Evolutionary conservation across 176 grass and related monocot species (phyloP).

Genomic region (Oryza brachyantha): DNA sequence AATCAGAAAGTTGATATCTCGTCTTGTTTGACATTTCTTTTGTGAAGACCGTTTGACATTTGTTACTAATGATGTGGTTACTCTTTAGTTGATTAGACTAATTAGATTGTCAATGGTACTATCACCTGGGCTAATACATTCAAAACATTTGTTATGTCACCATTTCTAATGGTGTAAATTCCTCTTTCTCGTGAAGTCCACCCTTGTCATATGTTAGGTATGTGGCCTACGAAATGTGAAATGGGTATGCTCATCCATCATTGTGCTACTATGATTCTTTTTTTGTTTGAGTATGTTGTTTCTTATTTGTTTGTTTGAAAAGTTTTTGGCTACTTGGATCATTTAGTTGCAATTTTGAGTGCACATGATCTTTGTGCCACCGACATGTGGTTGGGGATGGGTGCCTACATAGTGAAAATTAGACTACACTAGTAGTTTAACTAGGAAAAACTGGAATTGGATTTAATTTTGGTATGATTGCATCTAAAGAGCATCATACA

Average conservation of each 20-base stretch:
- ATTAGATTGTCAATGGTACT: not conserved
- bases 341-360: not conserved
- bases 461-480: not conserved
- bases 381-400: not conserved
- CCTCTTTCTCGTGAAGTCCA: too few relatives aligned
- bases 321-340: not conserved
- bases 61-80: not conserved
- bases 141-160: not conserved
- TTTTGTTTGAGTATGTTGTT: not conserved
- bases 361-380: not conserved
- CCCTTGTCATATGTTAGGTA: too few relatives aligned
- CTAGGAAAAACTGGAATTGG: not conserved
- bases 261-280: not conserved
- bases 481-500: not conserved
- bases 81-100: not conserved
- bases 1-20: not conserved
- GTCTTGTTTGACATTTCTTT: too few relatives aligned
- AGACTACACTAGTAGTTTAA: not conserved
- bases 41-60: not conserved
- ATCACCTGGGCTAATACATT: not conserved
- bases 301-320: not conserved
- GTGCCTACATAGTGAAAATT: not conserved
- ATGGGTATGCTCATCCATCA: not conserved
- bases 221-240: not conserved
- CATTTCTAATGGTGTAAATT: not conserved